Percentiles rank a stretch among this genome's conserved stretches.
Conservation (phyloP, 1,284 basidiomycete genomes). For the Ustilago bromivora region DNA sequence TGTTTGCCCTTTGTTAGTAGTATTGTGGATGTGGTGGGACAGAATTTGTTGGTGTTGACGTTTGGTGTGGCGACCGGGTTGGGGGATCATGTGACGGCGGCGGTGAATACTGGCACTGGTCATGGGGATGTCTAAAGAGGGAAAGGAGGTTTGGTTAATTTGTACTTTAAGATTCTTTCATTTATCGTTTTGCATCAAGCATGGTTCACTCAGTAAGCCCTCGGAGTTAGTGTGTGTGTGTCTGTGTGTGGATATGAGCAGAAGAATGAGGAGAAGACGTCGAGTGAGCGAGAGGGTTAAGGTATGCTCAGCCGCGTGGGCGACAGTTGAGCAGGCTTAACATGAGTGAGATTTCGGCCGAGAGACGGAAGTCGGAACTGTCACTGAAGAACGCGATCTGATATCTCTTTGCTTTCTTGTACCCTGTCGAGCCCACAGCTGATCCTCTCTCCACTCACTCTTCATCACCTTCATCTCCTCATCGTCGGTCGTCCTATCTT, state of each 20-base stretch:
- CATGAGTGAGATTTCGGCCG: not conserved
- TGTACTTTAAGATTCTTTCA: slow-evolving; percentile 30
- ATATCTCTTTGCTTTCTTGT: not conserved
- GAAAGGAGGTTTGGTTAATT: not conserved
- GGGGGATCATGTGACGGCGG: slow-evolving; percentile 62
- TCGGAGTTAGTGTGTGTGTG: not conserved
- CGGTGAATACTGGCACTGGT: slow-evolving; percentile 49
- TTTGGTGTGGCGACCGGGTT: slow-evolving; percentile 71
- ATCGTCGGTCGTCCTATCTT: not conserved
- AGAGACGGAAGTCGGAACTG: not conserved
- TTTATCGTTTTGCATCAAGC: not conserved
- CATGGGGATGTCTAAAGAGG: slow-evolving; percentile 41
- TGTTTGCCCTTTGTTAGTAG: slow-evolving; percentile 91
- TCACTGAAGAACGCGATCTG: not conserved
- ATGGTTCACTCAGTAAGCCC: not conserved
- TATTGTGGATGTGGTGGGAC: slow-evolving; percentile 89
- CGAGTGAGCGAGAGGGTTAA: not conserved
- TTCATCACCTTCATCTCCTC: not conserved
- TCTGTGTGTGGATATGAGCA: not conserved
- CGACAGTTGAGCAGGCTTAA: not conserved
- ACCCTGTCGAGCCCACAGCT: not conserved
- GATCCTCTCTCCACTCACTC: not conserved
- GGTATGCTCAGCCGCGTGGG: not conserved
- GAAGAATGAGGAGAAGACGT: not conserved
- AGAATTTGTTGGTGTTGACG: slow-evolving; percentile 77